Conservation (phyloP, 2,329 filamentous ascomycete species). For the Corinectria fuckeliana region DNA sequence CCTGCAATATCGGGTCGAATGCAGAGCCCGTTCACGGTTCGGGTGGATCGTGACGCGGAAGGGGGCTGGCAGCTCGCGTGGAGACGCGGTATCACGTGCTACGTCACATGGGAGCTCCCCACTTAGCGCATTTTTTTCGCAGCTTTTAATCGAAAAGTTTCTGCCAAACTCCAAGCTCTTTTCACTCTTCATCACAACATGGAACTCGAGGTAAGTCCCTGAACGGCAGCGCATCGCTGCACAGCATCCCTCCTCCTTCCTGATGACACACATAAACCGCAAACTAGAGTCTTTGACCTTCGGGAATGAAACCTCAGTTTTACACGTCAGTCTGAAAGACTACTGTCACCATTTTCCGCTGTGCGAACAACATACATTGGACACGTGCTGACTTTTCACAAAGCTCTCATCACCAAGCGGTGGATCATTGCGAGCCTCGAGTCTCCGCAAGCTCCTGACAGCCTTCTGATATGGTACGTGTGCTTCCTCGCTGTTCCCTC, state of each 20-base stretch:
- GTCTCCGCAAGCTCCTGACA: neutral
- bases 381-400: conserved; percentile 38
- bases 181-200: conserved; percentile 27
- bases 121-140: conserved; percentile 36
- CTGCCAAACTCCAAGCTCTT: conserved; percentile 17
- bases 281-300: conserved; percentile 99
- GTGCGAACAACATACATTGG: conserved; percentile 15
- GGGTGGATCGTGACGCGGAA: conserved; percentile 3
- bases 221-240: conserved; percentile 18
- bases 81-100: conserved; percentile 36
- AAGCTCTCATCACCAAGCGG: conserved; percentile 37
- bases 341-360: conserved; percentile 29
- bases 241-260: conserved; percentile 41
- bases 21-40: neutral
- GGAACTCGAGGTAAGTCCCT: conserved; percentile 38
- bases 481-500: neutral
- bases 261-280: conserved; percentile 88
- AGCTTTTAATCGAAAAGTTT: conserved; percentile 40
- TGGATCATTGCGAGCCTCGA: conserved; percentile 34
- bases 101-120: conserved; percentile 27
- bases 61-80: neutral
- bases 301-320: conserved; percentile 78
- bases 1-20: neutral
- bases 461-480: conserved; percentile 43
- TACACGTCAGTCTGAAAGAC: conserved; percentile 90